Evolutionary conservation across 2,329 filamentous ascomycete species (phyloP).

Genomic region (Aspergillus sp.): DNA sequence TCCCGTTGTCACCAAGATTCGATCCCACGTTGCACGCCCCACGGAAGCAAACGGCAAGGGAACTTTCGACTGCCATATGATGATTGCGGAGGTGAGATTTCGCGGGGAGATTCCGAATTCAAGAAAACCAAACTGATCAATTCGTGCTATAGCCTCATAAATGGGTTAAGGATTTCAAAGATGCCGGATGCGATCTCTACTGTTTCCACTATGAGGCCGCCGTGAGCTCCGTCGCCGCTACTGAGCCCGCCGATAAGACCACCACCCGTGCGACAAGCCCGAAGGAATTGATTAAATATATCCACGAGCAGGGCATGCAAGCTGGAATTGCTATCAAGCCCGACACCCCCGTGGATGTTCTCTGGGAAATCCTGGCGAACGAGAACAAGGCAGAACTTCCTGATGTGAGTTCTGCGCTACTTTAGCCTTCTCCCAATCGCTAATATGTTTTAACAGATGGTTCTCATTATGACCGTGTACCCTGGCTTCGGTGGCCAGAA

Average conservation of each 20-base stretch:
- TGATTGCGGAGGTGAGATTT: constrained; percentile 82
- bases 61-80: constrained; percentile 99
- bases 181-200: constrained; percentile 95
- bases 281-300: constrained; percentile 79
- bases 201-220: constrained; percentile 99
- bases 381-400: constrained; percentile 69
- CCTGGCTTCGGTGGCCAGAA: constrained; percentile 97
- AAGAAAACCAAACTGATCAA: not conserved
- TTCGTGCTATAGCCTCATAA: constrained; percentile 73
- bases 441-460: constrained; percentile 63
- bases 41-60: constrained; percentile 67
- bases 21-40: constrained; percentile 75
- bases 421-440: too few species aligned
- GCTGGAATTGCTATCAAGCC: constrained; percentile 97
- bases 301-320: constrained; percentile 81
- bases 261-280: constrained; percentile 70
- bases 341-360: constrained; percentile 79
- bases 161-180: constrained; percentile 94
- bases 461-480: constrained; percentile 96
- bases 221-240: constrained; percentile 73
- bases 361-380: constrained; percentile 83
- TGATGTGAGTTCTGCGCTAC: constrained; percentile 61
- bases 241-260: constrained; percentile 65
- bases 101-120: not conserved
- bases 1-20: constrained; percentile 91